Conservation (phyloP, 2,329 filamentous ascomycete genomes). For the Cercospora citrullina region DNA sequence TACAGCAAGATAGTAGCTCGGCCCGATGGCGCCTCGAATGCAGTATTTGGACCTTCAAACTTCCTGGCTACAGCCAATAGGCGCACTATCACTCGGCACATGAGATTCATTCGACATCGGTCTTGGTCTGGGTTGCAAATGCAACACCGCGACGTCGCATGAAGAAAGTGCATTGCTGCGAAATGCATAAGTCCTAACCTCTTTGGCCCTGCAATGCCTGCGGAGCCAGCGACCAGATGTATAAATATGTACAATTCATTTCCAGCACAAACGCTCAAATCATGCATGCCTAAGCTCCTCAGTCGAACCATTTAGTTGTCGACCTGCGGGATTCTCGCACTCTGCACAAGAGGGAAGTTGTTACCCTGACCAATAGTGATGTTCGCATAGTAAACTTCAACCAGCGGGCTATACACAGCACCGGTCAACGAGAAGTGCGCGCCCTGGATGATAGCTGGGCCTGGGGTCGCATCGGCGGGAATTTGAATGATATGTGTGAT, state of each 20-base stretch:
- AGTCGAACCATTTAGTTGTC: background rate
- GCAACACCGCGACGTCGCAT: background rate
- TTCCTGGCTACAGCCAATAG: no score
- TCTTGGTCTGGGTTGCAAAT: no score
- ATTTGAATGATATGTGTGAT: constrained; percentile 29
- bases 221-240: background rate
- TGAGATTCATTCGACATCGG: no score
- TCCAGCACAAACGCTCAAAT: background rate
- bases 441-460: constrained; percentile 19
- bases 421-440: constrained; percentile 27
- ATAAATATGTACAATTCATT: background rate
- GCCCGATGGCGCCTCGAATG: no score
- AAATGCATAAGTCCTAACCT: background rate
- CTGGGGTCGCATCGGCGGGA: constrained; percentile 14
- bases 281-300: background rate
- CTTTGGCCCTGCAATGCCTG: background rate
- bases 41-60: no score
- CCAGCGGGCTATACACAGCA: constrained; percentile 6
- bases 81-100: no score
- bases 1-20: no score
- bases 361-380: constrained; percentile 26
- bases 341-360: constrained; percentile 5
- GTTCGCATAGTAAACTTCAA: constrained; percentile 23
- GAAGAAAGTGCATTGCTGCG: background rate
- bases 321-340: background rate